Conservation (phyloP, 257 asterid genomes). For the Lantana camara region DNA sequence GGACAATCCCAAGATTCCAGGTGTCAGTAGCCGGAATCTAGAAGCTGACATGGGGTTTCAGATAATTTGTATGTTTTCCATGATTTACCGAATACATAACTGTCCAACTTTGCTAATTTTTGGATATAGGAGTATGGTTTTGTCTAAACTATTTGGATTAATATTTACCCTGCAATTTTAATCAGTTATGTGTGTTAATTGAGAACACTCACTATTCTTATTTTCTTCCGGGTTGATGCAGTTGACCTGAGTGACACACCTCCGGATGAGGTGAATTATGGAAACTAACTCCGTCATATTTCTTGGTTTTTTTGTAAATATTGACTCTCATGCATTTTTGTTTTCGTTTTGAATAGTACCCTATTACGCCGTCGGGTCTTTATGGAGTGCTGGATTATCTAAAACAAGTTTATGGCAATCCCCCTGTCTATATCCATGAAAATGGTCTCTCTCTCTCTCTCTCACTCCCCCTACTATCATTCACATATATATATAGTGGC, state of each 20-base stretch:
- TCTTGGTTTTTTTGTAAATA: not conserved
- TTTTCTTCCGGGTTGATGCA: conserved; percentile 8
- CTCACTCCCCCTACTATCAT: not conserved
- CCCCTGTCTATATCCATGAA: conserved; percentile 59
- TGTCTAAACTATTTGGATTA: not conserved
- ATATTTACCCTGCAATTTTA: not conserved
- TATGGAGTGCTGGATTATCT: conserved; percentile 38
- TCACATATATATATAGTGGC: too few species aligned
- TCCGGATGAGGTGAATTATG: conserved; percentile 22
- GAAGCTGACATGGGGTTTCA: conserved; percentile 32
- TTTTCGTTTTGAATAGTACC: conserved; percentile 31
- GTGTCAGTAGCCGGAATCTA: conserved; percentile 23
- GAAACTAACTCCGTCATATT: not conserved
- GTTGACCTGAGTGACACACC: not conserved
- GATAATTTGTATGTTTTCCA: conserved; percentile 29
- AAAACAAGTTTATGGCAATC: conserved; percentile 55
- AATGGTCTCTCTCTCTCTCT: conserved; percentile 43
- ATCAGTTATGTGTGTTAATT: not conserved
- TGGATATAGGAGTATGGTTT: not conserved
- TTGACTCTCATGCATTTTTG: conserved; percentile 6
- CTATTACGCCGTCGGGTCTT: conserved; percentile 41
- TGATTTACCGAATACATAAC: not conserved
- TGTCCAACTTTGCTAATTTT: not conserved
- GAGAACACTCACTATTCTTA: not conserved
- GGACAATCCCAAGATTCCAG: conserved; percentile 32